Evolutionary conservation across 2,329 filamentous ascomycete genomes (phyloP).

Genomic region (Zymoseptoria pseudotritici): DNA sequence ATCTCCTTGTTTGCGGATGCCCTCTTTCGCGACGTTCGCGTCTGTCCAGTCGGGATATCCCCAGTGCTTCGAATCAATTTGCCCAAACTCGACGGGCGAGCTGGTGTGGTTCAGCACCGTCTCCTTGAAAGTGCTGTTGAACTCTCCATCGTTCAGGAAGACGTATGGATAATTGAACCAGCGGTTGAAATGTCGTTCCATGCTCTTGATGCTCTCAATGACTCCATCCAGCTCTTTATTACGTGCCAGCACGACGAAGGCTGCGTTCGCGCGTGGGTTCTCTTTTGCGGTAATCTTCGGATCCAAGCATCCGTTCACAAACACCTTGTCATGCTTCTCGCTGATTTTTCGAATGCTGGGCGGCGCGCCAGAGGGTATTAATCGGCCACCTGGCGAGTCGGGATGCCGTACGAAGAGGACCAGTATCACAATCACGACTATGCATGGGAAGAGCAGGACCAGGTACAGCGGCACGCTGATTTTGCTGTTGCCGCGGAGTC

Average conservation of each 20-base stretch:
- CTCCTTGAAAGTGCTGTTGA: conserved; percentile 89
- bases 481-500: conserved; percentile 82
- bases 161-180: conserved; percentile 99
- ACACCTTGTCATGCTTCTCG: conserved; percentile 95
- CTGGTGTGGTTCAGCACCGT: conserved; percentile 87
- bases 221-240: conserved; percentile 97
- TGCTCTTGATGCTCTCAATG: conserved; percentile 92
- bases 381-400: conserved; percentile 68
- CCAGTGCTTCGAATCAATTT: conserved; percentile 87
- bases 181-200: conserved; percentile 96
- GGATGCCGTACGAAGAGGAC: conserved; percentile 85
- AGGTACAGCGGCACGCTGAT: conserved; percentile 88
- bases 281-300: conserved; percentile 62
- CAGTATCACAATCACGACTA: conserved; percentile 85
- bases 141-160: conserved; percentile 95
- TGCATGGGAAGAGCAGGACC: conserved; percentile 83
- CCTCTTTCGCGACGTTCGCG: conserved; percentile 85
- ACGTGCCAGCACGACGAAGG: conserved; percentile 88
- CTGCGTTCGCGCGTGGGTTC: conserved; percentile 75
- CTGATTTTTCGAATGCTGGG: conserved; percentile 88
- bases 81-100: conserved; percentile 80
- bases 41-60: conserved; percentile 96
- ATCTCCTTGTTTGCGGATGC: conserved; percentile 93
- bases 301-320: conserved; percentile 80
- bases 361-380: conserved; percentile 82